phyloP scores from a whole-genome alignment of 139 green algal genomes.

The Penium margaritaceum region DNA sequence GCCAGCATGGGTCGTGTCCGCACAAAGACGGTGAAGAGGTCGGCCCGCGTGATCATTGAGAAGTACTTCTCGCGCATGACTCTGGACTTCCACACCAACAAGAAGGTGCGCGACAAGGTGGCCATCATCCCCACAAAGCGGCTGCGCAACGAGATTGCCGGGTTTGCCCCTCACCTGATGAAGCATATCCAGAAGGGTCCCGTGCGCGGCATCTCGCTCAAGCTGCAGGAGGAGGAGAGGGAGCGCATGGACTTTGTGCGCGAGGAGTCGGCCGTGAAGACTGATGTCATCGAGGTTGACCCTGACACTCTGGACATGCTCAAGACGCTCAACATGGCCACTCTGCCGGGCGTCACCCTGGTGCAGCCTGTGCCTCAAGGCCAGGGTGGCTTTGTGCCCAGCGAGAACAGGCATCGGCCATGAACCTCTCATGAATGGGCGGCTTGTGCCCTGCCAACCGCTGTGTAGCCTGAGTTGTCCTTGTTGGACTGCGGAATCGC shows the following conservation, averaged over 20 bases:
- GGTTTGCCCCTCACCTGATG: constrained; percentile 99
- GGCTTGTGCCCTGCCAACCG: too few relatives aligned
- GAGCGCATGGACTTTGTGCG: constrained; percentile 99
- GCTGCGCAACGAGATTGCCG: constrained; percentile 98
- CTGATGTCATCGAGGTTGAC: constrained; percentile 83
- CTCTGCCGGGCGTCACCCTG: too few relatives aligned
- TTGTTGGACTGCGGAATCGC: too few relatives aligned
- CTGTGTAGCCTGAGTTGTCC: too few relatives aligned
- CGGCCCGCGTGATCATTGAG: constrained; percentile 91
- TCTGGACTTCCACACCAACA: constrained; percentile 47
- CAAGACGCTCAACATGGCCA: too few relatives aligned
- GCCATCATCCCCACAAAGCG: constrained; percentile 84
- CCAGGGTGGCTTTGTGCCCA: too few relatives aligned
- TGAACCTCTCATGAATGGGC: too few relatives aligned
- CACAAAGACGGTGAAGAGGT: constrained; percentile 99
- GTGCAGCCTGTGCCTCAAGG: too few relatives aligned
- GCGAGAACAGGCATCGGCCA: too few relatives aligned
- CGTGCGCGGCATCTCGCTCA: constrained; percentile 98
- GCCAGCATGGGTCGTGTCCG: constrained; percentile 95
- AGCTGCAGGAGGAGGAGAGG: constrained; percentile 99
- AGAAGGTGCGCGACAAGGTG: constrained; percentile 83
- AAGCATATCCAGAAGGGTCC: constrained; percentile 98
- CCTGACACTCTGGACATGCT: too few relatives aligned
- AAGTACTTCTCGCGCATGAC: constrained; percentile 86
- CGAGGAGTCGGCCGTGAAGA: constrained; percentile 90